Evolutionary conservation across 1,139 yeast species (phyloP), one percentile per base, ranked within the genome.

Genomic region (Suhomyces chickasaworum): DNA sequence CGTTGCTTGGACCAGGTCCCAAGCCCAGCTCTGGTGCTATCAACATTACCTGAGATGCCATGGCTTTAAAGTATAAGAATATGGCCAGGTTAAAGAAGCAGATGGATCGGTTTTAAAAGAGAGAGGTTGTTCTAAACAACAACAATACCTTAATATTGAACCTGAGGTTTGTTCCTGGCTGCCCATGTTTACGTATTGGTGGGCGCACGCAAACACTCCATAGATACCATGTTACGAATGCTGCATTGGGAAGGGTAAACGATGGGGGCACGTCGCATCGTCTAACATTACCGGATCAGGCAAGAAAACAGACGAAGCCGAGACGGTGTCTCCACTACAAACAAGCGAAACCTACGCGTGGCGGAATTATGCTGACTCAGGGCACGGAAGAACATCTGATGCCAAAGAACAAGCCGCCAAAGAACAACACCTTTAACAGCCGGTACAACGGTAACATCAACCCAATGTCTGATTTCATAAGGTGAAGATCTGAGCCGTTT

Each of bases 41-140:
- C 42, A 42, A 32, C 46, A 46, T 48, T 43, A 53, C 53, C 50
- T 49, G 51, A 31, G 55, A 53, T 41, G 55, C 52, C 55, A 53
- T 53, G 35, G 43, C 31, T 25, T 32, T 33, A 33, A 25, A 21
- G 39, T 34, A 33, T 21, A 12, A 13, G 36, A 32, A 37, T 16
- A 42, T 34, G 37, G 37, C 39, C 17, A 17, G 34, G 20, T 38
- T 43, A 42, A 39, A 32, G 44, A 27, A 42, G 44, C 46, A 40
- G 46, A 43, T 37, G 32, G 37, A 37, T 39, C 39, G 27, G 44
- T 39, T 27, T 29, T 23, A 45, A 41, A 44, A 32, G 35, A 42
- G 42, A 27, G 27, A 27, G 42, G 44, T 37, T 25, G 35, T 18
- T 32, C 37, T n/a, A 29, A 42, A 33, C 39, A 39, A 46, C 44